phyloP scores from a whole-genome alignment of 2,329 filamentous ascomycete species.

The Scedosporium boydii region DNA sequence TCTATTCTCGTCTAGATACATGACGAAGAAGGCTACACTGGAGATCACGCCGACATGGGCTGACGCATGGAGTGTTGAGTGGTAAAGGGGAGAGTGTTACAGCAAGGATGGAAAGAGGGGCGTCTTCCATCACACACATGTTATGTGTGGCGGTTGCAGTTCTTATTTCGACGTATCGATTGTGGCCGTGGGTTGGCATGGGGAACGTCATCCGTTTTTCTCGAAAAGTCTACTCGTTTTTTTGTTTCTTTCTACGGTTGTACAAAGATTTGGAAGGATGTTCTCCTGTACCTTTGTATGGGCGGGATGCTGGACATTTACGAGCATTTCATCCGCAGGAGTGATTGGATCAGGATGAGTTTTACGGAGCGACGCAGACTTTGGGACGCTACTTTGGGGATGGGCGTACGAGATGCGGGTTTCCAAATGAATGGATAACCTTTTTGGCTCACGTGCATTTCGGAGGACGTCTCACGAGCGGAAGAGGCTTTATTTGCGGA shows the following conservation, averaged over 20 bases:
- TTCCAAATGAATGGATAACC: slow-evolving; percentile 8
- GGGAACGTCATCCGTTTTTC: background rate
- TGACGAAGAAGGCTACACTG: too few species aligned
- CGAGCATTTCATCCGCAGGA: too few species aligned
- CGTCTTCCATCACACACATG: background rate
- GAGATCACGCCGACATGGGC: background rate
- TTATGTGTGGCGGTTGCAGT: background rate
- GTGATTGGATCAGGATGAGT: background rate
- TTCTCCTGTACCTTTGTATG: too few species aligned
- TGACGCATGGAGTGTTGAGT: background rate
- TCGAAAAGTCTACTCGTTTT: background rate
- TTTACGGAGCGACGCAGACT: too few species aligned
- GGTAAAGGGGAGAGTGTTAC: background rate
- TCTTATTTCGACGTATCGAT: background rate
- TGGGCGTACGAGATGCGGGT: background rate
- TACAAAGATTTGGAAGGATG: background rate
- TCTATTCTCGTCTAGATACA: too few species aligned
- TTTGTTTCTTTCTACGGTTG: background rate
- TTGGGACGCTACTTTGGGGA: background rate
- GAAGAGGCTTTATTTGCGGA: too few species aligned
- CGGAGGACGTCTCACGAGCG: background rate
- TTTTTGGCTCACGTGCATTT: slow-evolving; percentile 4
- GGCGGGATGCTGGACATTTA: too few species aligned
- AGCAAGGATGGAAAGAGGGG: background rate
- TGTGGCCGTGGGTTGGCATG: background rate